phyloP scores from a whole-genome alignment of 768 basidiomycete genomes.

The Boletus subparvulus region DNA sequence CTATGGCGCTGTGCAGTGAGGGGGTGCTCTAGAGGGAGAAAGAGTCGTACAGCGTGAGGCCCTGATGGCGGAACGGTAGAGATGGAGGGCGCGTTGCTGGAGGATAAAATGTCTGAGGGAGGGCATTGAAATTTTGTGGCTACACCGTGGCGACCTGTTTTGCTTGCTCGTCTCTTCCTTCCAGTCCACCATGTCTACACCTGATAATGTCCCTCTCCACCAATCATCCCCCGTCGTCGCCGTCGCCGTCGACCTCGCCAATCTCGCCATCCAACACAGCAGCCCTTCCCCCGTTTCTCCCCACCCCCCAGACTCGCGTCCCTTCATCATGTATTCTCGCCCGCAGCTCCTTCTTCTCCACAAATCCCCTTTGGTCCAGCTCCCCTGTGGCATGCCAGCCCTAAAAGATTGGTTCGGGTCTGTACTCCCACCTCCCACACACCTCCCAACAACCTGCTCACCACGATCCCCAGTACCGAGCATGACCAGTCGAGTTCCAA shows the following conservation, averaged over 20 bases:
- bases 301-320: conserved; percentile 29
- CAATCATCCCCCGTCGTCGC: conserved; percentile 24
- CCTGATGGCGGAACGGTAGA: conserved; percentile 70
- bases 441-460: conserved; percentile 14
- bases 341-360: conserved; percentile 64
- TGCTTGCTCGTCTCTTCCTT: conserved; percentile 13
- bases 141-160: conserved; percentile 13
- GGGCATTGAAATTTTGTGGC: conserved; percentile 26
- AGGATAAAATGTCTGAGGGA: conserved; percentile 79
- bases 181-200: conserved; percentile 35
- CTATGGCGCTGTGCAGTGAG: conserved; percentile 37
- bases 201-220: conserved; percentile 23
- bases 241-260: conserved; percentile 33
- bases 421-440: conserved; percentile 27
- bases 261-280: conserved; percentile 29
- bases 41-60: conserved; percentile 58
- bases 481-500: conserved; percentile 40
- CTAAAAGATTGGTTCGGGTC: conserved; percentile 91
- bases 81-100: conserved; percentile 53
- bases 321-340: conserved; percentile 68
- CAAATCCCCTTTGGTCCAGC: conserved; percentile 72
- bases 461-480: conserved; percentile 43
- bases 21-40: neutral
- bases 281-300: conserved; percentile 11
- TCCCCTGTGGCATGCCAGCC: conserved; percentile 74